Base-by-base conservation (phyloP, 2,329 filamentous ascomycete species). In the Verticillium alfalfae region DNA sequence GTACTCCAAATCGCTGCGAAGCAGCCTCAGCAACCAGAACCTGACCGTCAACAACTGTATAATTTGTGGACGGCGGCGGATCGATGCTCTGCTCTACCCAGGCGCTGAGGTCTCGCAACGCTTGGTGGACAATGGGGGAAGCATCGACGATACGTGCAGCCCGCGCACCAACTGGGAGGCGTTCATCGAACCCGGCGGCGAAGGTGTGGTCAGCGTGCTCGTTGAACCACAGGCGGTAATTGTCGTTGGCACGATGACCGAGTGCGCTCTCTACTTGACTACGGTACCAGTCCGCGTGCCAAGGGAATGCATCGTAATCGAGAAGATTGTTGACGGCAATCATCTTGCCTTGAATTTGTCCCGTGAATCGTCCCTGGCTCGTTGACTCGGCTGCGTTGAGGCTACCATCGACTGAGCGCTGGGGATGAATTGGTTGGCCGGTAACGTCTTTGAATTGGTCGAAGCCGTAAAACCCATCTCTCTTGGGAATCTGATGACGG, bases 281-380 rank as follows among this genome's bases (percentile, higher is more conserved):
- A n/a, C 60, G 61, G 41, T 69, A 70, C 68, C 68, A 70, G 38
- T 68, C 67, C 3, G 67, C 67, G 41, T 69, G 68, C 67, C 65
- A 67, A 0, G 67, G 67, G 16, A 65, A 62, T 2, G 68, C 68
- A n/a, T 69, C 68, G 22, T 58, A 60, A 49, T 70, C 67, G 6
- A 60, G 12, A 4, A 68, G 63, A 6, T 60, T 67, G 36, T 67
- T 62, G 45, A 69, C 56, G 34, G 67, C 62, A 16, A 70, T 66
- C 18, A 67, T 2, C 58, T 70, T 70, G 39, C 37, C 57, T 0
- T 58, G 63, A 38, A 69, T 65, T n/a, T 66, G 54, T 1, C 66
- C 67, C 0, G 63, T 58, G 36, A 63, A 61, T 0, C 49, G 57
- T 0, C 59, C 57, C 2, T 61, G 63, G 9, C 56, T 58, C 56